Base-by-base conservation (phyloP, 2,329 filamentous ascomycete species). In the Fusarium irregulare region DNA sequence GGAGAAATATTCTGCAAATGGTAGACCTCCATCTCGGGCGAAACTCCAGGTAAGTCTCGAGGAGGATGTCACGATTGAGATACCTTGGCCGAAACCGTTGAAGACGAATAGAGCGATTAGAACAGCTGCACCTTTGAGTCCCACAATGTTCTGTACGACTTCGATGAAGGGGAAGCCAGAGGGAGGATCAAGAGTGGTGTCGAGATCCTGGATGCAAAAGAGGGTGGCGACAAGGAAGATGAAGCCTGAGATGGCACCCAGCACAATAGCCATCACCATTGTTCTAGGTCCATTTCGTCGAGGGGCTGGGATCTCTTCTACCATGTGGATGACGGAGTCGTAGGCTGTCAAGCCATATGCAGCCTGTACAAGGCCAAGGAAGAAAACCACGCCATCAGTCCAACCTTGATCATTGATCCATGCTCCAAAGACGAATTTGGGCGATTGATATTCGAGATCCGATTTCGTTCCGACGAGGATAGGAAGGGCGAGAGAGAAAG, bases 281-380 rank as follows among this genome's bases (percentile, higher is more conserved):
- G 84, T 82, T 34, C 79, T 79, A 0, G 86, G 86, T 0, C 82
- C 84, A 50, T 86, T 86, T 34, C 78, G 81, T 18, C 84, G 76
- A 7, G 86, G 86, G 4, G 81, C 78, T 0, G 86, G 86, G 0
- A 88, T 85, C 72, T 88, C 86, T 57, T 88, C 86, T 2, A 86
- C 83, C 83, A 88, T 85, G 69, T 88, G 86, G 47, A 88, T 85
- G 40, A 87, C 86, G 0, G 86, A 84, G 71, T 88, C 86, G 60
- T 88, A 88, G 0, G 86, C 86, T 7, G 71, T 72, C 1, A 74
- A 14, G 5, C 84, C 85, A 60, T 88, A 88, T 0, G 86, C 86
- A 5, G 85, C 83, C 66, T 88, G 87, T 0, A 88, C 82, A 2
- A 88, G 81, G 1, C 86, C 86, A 0, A 84, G 82, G 64, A 88